Percentiles rank a stretch among this genome's conserved stretches.
phyloP scores from a whole-genome alignment of 345 rosid species.

The Salix dunnii region DNA sequence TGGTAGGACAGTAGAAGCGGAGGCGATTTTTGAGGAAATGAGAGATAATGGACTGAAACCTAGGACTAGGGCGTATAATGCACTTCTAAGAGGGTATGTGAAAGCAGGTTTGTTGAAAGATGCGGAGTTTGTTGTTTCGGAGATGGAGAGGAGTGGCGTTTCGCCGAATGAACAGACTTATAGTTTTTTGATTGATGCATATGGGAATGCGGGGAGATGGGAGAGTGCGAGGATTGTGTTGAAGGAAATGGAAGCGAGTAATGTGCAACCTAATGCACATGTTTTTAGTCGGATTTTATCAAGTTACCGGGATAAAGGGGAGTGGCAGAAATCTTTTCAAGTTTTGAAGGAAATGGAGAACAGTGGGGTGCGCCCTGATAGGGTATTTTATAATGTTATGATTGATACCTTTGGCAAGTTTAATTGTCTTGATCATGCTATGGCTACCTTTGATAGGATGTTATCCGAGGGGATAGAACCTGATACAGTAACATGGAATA shows the following conservation, averaged over 20 bases:
- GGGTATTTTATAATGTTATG: slow-evolving; percentile 87
- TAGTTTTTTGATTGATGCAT: slow-evolving; percentile 83
- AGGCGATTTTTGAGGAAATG: slow-evolving; percentile 91
- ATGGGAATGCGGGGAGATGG: slow-evolving; percentile 87
- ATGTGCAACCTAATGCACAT: slow-evolving; percentile 67
- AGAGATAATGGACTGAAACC: slow-evolving; percentile 70
- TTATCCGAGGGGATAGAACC: slow-evolving; percentile 74
- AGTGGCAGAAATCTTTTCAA: slow-evolving; percentile 93
- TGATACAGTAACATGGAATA: slow-evolving; percentile 86
- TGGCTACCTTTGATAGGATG: slow-evolving; percentile 80
- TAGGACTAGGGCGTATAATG: slow-evolving; percentile 78
- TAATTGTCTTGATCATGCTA: slow-evolving; percentile 85
- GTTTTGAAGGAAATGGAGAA: slow-evolving; percentile 87
- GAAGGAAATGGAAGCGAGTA: slow-evolving; percentile 87
- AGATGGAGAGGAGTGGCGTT: slow-evolving; percentile 88
- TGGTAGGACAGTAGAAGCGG: slow-evolving; percentile 75
- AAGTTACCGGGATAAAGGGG: slow-evolving; percentile 78
- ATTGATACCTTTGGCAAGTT: slow-evolving; percentile 92
- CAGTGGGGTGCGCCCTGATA: slow-evolving; percentile 74
- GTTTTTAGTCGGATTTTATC: slow-evolving; percentile 80
- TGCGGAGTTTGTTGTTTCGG: slow-evolving; percentile 72
- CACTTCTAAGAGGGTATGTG: slow-evolving; percentile 77
- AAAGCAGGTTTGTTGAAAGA: slow-evolving; percentile 69
- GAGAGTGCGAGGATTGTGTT: slow-evolving; percentile 87
- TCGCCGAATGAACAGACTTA: slow-evolving; percentile 81